A percentile compares a stretch with the other conserved stretches of the same genome.
Evolutionary conservation across 2,329 filamentous ascomycete genomes (phyloP).

Genomic region (Calonectria pteridis): DNA sequence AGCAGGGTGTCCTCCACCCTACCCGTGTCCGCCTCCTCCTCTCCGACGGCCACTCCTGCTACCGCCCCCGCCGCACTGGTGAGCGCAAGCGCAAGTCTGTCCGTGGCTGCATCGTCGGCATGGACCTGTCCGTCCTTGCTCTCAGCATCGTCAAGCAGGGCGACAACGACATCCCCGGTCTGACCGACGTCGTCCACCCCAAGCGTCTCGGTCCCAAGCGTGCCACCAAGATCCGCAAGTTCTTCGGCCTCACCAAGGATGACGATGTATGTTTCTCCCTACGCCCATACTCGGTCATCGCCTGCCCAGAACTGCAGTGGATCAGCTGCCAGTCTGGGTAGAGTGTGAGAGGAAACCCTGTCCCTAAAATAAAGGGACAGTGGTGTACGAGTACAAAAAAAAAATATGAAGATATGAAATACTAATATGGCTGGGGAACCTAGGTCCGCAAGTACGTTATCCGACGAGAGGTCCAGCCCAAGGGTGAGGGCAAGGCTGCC

Average conservation of each 20-base stretch:
- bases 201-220: slow-evolving; percentile 99
- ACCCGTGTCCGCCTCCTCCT: slow-evolving; percentile 98
- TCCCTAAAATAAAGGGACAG: slow-evolving; percentile 27
- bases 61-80: slow-evolving; percentile 96
- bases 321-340: slow-evolving; percentile 62
- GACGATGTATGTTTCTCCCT: slow-evolving; percentile 91
- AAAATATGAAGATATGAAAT: slow-evolving; percentile 37
- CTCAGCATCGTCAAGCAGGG: slow-evolving; percentile 98
- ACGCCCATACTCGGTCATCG: slow-evolving; percentile 72
- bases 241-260: slow-evolving; percentile 99
- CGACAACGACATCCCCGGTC: slow-evolving; percentile 90
- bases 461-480: slow-evolving; percentile 96
- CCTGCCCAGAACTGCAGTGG: slow-evolving; percentile 72
- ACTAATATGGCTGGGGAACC: slow-evolving; percentile 55
- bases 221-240: slow-evolving; percentile 99
- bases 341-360: slow-evolving; percentile 67
- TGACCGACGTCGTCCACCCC: slow-evolving; percentile 98
- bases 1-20: slow-evolving; percentile 99
- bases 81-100: slow-evolving; percentile 99
- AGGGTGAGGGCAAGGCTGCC: slow-evolving; percentile 96
- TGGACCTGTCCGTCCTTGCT: slow-evolving; percentile 94
- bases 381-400: slow-evolving; percentile 41
- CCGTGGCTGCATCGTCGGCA: slow-evolving; percentile 97
- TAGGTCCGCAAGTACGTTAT: slow-evolving; percentile 99
- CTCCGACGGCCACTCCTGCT: slow-evolving; percentile 97